Base-by-base conservation (phyloP, 169 alveolate species). In the Plasmodium sp. region DNA sequence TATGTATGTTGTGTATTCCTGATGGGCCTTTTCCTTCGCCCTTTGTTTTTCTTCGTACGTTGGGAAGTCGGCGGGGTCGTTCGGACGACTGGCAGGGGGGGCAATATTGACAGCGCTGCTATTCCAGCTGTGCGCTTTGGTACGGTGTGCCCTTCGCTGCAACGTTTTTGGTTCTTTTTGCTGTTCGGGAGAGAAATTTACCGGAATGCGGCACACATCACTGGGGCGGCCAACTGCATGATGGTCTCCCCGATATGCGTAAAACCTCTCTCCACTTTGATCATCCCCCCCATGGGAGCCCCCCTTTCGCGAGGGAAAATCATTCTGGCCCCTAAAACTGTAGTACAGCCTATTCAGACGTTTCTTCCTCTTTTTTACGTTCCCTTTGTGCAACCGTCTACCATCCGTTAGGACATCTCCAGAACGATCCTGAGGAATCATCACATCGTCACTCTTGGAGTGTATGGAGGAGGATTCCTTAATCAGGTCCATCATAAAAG, bases 11-110 rank as follows among this genome's bases (percentile, higher is more conserved):
- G 51, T 45, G 36, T 90, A 90, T 36, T 90, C 91, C 56, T 41
- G 54, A 51, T 58, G 31, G 33, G 94, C 94, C 36, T 81, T 90
- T 71, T 81, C 72, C 56, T 90, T 90, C n/a, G 54, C 83, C 10
- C 36, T 81, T 5, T 81, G 48, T 81, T 80, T 90, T 90, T 90
- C 94, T 80, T 90, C 94, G 34, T 43, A 90, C 14, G 94, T 81
- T 80, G 67, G 39, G 83, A 90, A 71, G 22, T 34, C 31, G 0
- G 80, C 9, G 12, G 62, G 2, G 14, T 48, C 72, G n/a, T 39
- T 67, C n/a, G 77, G 5, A 7, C 7, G 77, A 7, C 7, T 67
- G 2, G 77, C 34, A 31, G 39, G 22, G 1, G 45, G 14, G 14
- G 81, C 80, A 27, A 27, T 54, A 54, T 82, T 36, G 45, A 27